Base-by-base conservation (phyloP, 257 asterid genomes). In the Orobanche coerulescens region DNA sequence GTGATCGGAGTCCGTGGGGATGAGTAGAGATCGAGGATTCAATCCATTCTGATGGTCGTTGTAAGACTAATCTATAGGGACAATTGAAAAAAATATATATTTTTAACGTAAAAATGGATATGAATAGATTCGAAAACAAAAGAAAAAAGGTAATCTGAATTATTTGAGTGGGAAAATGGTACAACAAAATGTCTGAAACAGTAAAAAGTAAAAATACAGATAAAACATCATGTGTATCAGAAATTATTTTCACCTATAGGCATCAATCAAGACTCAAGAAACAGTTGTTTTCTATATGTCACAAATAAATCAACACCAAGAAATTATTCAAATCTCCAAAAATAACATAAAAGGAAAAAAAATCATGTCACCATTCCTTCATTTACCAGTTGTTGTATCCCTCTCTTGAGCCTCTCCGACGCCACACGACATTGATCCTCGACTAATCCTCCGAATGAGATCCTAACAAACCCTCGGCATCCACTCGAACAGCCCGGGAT, bases 401-500 rank as follows among this genome's bases (percentile, higher is more conserved):
- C 98, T 59, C 71, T 82, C 63, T 65, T 88, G 71, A 91, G 84
- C 79, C 98, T 84, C 57, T 79, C 83, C 2, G 98, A 65, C 6
- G 95, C 96, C 1, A 59, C 51, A 2, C 64, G 79, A 60, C 95
- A 85, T 14, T 72, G 81, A 10, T 93, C 93, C 26, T 83, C 95
- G 10, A 70, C 67, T 53, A 86, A 60, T 11, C 96, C 96, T 6
- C 96, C 96, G 30, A 86, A 93, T 30, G 99, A 79, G 69, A 93
- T 70, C 82, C 99, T 78, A 42, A 93, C 77, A 9, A 72, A 60
- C 2, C 99, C 99, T 0, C 78, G 86, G 19, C 94, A 83, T 14
- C 99, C 97, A 25, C 95, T 55, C 9, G 99, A 75, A 15, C 73
- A 62, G 3, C 96, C 97, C 0, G 97, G 99, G 54, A 93, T 79